Evolutionary conservation across 129 eudicot species (phyloP).

Genomic region (Saussurea involucrata): DNA sequence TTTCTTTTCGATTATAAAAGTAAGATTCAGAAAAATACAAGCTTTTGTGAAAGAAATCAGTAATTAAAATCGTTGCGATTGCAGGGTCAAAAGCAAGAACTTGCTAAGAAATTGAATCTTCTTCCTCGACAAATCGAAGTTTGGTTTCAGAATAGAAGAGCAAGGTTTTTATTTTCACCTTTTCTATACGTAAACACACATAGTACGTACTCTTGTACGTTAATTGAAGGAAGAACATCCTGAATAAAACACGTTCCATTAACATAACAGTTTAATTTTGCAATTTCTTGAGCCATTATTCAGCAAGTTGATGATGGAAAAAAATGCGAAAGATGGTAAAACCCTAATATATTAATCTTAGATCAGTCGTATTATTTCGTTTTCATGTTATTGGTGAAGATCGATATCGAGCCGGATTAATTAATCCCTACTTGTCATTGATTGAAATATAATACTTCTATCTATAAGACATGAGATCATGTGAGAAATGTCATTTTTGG

Average conservation of each 20-base stretch:
- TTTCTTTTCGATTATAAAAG: neutral
- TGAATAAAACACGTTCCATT: neutral
- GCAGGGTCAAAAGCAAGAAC: slow-evolving; percentile 59
- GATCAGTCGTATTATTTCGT: neutral
- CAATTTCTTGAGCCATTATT: neutral
- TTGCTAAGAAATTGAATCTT: slow-evolving; percentile 53
- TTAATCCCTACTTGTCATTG: too few species aligned
- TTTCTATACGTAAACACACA: neutral
- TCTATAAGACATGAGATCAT: too few species aligned
- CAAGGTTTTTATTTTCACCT: slow-evolving; percentile 35
- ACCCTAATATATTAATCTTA: slow-evolving; percentile 1
- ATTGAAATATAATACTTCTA: too few species aligned
- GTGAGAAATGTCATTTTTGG: too few species aligned
- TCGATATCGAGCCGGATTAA: neutral
- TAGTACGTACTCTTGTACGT: neutral
- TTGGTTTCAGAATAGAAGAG: slow-evolving; percentile 76
- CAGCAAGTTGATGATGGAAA: neutral
- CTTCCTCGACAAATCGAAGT: slow-evolving; percentile 76
- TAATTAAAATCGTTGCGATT: neutral
- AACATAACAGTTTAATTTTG: too few species aligned
- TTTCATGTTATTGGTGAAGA: neutral
- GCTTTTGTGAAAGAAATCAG: neutral
- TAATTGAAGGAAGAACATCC: neutral
- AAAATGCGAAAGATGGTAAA: neutral
- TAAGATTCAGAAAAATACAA: neutral